These are phyloP conservation scores for Candida adriatica DNA, from an alignment of 805 yeast genomes.

Conservation along the genomic window DNA sequence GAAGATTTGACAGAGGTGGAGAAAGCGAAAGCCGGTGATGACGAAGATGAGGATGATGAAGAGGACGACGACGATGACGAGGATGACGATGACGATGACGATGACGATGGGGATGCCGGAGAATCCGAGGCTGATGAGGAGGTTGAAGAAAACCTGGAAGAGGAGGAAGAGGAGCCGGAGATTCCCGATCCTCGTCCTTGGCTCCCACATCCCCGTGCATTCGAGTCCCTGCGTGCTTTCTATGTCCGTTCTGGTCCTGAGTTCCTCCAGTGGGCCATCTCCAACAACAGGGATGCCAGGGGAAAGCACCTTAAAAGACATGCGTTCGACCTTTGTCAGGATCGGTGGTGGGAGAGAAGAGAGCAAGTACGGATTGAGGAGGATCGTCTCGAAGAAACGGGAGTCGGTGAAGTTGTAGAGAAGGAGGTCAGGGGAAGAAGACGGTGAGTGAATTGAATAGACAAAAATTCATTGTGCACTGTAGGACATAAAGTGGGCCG, in stretches of 20 bases:
- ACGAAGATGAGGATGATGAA: slow-evolving; percentile 42
- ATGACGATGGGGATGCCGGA: slow-evolving; percentile 51
- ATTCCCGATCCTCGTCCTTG: slow-evolving; percentile 92
- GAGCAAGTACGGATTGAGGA: slow-evolving; percentile 85
- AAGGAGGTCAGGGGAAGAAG: slow-evolving; percentile 46
- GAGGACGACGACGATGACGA: slow-evolving; percentile 65
- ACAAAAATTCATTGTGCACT: too few species aligned
- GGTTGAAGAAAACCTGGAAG: slow-evolving; percentile 64
- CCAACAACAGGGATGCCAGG: slow-evolving; percentile 75
- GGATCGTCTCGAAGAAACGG: slow-evolving; percentile 82
- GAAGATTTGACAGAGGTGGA: slow-evolving; percentile 63
- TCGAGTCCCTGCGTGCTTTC: slow-evolving; percentile 77
- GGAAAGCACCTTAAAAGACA: slow-evolving; percentile 87
- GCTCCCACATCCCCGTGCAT: slow-evolving; percentile 95
- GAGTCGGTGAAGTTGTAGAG: slow-evolving; percentile 83
- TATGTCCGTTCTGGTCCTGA: slow-evolving; percentile 81
- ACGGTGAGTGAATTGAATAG: too few species aligned
- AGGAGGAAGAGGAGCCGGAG: slow-evolving; percentile 54
- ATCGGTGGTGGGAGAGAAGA: slow-evolving; percentile 98
- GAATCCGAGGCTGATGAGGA: slow-evolving; percentile 34
- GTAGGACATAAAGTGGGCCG: too few species aligned
- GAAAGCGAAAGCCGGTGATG: slow-evolving; percentile 43
- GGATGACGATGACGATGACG: slow-evolving; percentile 62
- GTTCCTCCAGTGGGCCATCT: slow-evolving; percentile 89
- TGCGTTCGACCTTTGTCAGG: slow-evolving; percentile 86